Base-by-base conservation (phyloP, 768 basidiomycete species). In the Boletus patriciae region DNA sequence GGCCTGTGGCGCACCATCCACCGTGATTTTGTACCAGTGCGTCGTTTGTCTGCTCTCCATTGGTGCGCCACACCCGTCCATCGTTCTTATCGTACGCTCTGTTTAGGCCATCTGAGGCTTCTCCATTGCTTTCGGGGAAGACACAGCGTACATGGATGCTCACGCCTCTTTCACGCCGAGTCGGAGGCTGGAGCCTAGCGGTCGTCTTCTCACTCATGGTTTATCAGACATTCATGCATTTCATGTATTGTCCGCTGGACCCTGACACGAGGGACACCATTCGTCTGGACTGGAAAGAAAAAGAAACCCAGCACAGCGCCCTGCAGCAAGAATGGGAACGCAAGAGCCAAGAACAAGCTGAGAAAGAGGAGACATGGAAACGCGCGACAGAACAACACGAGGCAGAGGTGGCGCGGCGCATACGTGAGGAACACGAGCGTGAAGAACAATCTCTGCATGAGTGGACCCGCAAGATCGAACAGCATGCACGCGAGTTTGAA, bases 251-350 rank as follows among this genome's bases (percentile, higher is more conserved):
- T 49, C 55, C 63, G 0, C 54, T 38, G 0, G 60, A 62, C 15
- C 43, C 54, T 2, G 33, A 34, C 37, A 50, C 48, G 9, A 52
- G 56, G 36, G 54, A 50, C 1, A 3, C 43, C 27, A 49, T 52
- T 16, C 63, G 63, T 21, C 27, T 0, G 27, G 27, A 25, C 18
- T 65, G 63, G 63, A 37, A 58, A 31, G 6, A 10, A 2, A 63
- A 65, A 27, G 43, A 5, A 10, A 7, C 8, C 1, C 38, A 36
- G 8, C 61, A 66, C 16, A 8, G 16, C n/a, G 1, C 40, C 10
- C 3, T 33, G 1, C 15, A 40, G 11, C 19, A 10, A 3, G 43
- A 54, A 16, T 66, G 64, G 64, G 13, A 46, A 12, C 45, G 0
- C n/a, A 49, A 40, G 42, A 8, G n/a, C 15, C 31, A 34, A 21